Evolutionary conservation across 495 filamentous ascomycete genomes (phyloP).

Genomic region (Penicillium cataractarum): DNA sequence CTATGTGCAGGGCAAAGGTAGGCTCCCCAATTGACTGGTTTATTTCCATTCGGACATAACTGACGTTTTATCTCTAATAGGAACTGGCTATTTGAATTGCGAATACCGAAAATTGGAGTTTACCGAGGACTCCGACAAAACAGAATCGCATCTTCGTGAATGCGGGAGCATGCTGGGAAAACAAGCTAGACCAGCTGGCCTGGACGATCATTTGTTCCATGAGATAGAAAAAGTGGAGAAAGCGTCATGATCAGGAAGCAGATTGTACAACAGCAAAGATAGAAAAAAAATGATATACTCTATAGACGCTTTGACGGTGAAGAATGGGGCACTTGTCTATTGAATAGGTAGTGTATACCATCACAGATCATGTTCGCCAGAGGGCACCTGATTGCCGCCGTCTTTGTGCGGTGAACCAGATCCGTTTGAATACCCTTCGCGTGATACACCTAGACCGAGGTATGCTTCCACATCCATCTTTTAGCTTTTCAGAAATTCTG

Average conservation of each 20-base stretch:
- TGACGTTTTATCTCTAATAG: background rate
- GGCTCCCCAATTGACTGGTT: background rate
- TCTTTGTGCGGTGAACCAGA: no score
- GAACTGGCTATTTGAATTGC: background rate
- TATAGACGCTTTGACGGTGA: no score
- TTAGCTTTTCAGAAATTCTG: no score
- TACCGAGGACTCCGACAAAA: background rate
- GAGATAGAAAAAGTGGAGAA: slow-evolving; percentile 1
- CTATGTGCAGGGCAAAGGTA: background rate
- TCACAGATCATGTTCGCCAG: no score
- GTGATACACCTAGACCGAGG: no score
- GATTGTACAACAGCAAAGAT: background rate
- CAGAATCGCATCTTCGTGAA: background rate
- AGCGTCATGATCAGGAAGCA: background rate
- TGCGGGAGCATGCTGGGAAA: background rate
- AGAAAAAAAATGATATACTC: background rate
- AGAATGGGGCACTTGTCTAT: no score
- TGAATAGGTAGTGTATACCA: no score
- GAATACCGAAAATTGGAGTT: background rate
- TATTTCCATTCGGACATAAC: background rate
- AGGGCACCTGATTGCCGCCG: no score
- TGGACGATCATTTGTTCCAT: background rate
- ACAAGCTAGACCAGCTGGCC: background rate
- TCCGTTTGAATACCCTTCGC: no score
- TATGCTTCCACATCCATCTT: no score